Base-by-base conservation (phyloP, 2,329 filamentous ascomycete species). In the Cercospora janseana region DNA sequence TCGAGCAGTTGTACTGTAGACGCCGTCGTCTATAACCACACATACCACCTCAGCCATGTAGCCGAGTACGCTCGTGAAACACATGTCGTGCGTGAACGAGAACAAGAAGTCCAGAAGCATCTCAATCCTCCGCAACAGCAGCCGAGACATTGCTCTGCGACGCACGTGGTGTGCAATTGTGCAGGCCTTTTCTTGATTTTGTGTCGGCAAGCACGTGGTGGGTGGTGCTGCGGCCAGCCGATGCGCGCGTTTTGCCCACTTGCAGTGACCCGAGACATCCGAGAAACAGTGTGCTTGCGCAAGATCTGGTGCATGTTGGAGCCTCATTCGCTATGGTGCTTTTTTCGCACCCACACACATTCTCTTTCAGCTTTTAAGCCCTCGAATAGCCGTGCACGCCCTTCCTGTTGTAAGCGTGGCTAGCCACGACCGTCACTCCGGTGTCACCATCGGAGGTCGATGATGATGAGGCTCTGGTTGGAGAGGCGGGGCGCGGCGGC, bases 251-350 rank as follows among this genome's bases (percentile, higher is more conserved):
- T 32, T 34, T 16, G 9, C n/a, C 9, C 27, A 16, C 18, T n/a
- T 38, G 34, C 34, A 21, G 34, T n/a, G 18, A 38, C 34, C 34
- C 34, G 34, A 38, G 34, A 23, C 34, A 23, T 38, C 26, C 40
- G 40, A 43, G 24, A n/a, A n/a, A 43, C 40, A 20, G 15, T 43
- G 29, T 29, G 40, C 24, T 31, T 43, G 40, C 26, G 40, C 21
- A 28, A 43, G n/a, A 31, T 18, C 7, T 41, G 7, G 34, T 21
- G 34, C 9, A 15, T 21, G 34, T 38, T 15, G 13, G 6, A 20
- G 34, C 13, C 15, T 15, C 6, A 5, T 41, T 16, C 16, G 13
- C 23, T 28, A 2, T 28, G n/a, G 24, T 43, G 10, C 4, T n/a
- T 18, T 2, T 4, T 9, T 16, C 20, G 8, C 6, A 37, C 34